Percentiles rank a stretch among this genome's conserved stretches.
phyloP scores from a whole-genome alignment of 345 rosid species.

The Eucalyptus cladocalyx region DNA sequence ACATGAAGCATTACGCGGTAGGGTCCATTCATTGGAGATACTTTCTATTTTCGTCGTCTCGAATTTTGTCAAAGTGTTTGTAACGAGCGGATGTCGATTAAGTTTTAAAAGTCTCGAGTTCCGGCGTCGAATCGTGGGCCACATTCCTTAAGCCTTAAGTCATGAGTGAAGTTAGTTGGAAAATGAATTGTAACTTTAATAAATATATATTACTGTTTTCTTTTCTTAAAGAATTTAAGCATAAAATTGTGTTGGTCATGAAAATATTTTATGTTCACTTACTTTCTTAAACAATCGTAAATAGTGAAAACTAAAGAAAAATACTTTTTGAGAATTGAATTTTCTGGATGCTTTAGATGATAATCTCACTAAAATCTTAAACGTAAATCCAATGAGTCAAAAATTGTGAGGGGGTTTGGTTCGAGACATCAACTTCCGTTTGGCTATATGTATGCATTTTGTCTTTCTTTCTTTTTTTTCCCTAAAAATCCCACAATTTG shows the following conservation, averaged over 20 bases:
- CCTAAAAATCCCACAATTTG: background rate
- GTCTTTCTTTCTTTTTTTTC: background rate
- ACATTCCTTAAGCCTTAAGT: too few species aligned
- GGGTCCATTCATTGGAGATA: background rate
- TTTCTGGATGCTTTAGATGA: background rate
- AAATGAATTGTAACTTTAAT: too few species aligned
- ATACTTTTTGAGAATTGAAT: background rate
- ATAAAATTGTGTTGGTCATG: background rate
- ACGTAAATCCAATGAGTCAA: background rate
- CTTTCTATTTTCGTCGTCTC: too few species aligned
- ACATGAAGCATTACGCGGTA: background rate
- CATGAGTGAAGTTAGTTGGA: too few species aligned
- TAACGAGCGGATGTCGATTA: fast-evolving
- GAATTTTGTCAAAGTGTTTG: fast-evolving
- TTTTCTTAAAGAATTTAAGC: background rate
- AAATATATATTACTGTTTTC: too few species aligned
- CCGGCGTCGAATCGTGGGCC: too few species aligned
- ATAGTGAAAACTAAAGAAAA: background rate
- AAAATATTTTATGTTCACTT: background rate
- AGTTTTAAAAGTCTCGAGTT: too few species aligned
- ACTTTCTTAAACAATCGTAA: background rate
- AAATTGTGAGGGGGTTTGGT: background rate
- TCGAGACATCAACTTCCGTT: background rate
- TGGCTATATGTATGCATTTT: background rate
- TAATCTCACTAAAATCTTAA: background rate